These are phyloP conservation scores for Candida coquimbonensis DNA, from an alignment of 805 yeast species.

Conservation along the genomic window DNA sequence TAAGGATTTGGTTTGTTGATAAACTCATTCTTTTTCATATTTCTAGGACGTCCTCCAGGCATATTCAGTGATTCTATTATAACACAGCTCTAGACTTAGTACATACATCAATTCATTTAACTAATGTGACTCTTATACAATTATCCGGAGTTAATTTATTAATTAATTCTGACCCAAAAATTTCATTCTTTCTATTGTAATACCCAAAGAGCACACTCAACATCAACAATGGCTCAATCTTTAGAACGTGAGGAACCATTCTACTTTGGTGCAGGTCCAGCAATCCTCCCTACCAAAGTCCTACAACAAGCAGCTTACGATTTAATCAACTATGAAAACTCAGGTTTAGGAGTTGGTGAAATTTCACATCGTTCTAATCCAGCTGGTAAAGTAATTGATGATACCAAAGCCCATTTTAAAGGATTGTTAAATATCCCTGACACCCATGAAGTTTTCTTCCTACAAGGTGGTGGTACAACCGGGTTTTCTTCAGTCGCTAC, in stretches of 20 bases:
- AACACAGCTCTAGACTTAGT: no score
- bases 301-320: constrained; percentile 85
- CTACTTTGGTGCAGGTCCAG: constrained; percentile 99
- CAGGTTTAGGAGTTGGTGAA: constrained; percentile 89
- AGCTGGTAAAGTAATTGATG: constrained; percentile 70
- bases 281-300: constrained; percentile 76
- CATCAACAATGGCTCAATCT: constrained; percentile 13
- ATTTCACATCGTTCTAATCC: constrained; percentile 90
- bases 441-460: constrained; percentile 86
- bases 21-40: no score
- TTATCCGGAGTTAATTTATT: no score
- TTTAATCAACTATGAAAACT: constrained; percentile 58
- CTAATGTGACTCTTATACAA: no score
- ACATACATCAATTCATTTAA: no score
- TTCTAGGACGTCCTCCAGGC: no score
- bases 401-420: constrained; percentile 60
- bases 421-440: constrained; percentile 74
- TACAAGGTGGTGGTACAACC: constrained; percentile 98
- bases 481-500: constrained; percentile 88
- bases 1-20: no score
- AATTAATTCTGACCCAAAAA: neutral
- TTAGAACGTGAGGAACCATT: constrained; percentile 63
- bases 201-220: neutral
- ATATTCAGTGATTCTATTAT: no score
- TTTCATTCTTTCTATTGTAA: neutral